Evolutionary conservation across 345 rosid genomes (phyloP).

Genomic region (Salix arbutifolia): DNA sequence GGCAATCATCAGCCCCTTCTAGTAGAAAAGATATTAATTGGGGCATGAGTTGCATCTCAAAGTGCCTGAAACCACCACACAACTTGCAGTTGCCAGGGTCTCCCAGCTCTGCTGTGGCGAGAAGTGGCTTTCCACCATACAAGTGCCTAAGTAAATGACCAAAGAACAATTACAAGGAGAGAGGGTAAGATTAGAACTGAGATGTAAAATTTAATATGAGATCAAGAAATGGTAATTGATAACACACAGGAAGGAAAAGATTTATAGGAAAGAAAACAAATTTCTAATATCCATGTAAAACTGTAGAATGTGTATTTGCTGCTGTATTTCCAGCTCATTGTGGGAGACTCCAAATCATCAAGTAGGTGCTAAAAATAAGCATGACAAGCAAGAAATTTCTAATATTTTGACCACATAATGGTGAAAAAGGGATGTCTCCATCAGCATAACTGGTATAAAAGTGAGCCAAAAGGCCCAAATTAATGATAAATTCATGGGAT

Average conservation of each 20-base stretch:
- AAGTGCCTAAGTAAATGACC: conserved; percentile 48
- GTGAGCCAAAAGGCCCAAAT: no score
- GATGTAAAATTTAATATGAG: neutral
- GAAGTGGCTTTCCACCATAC: conserved; percentile 63
- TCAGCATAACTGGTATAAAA: no score
- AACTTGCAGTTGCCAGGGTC: conserved; percentile 48
- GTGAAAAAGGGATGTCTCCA: no score
- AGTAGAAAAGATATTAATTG: conserved; percentile 71
- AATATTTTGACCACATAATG: no score
- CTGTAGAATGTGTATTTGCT: neutral
- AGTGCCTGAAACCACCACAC: conserved; percentile 61
- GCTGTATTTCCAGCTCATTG: no score
- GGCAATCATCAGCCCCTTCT: conserved; percentile 50
- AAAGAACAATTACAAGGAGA: no score
- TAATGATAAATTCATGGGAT: no score
- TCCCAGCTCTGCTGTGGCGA: conserved; percentile 41
- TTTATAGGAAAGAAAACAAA: neutral
- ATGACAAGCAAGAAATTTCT: neutral
- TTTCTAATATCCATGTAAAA: neutral
- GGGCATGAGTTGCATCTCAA: conserved; percentile 92
- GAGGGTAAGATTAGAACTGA: neutral
- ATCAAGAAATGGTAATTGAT: neutral
- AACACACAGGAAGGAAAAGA: neutral
- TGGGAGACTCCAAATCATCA: neutral
- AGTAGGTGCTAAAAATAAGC: neutral